A percentile compares a stretch with the other conserved stretches of the same genome.
These are phyloP conservation scores for Tricladium varicosporioides DNA, from an alignment of 2,329 filamentous ascomycete genomes.

Conservation along the genomic window DNA sequence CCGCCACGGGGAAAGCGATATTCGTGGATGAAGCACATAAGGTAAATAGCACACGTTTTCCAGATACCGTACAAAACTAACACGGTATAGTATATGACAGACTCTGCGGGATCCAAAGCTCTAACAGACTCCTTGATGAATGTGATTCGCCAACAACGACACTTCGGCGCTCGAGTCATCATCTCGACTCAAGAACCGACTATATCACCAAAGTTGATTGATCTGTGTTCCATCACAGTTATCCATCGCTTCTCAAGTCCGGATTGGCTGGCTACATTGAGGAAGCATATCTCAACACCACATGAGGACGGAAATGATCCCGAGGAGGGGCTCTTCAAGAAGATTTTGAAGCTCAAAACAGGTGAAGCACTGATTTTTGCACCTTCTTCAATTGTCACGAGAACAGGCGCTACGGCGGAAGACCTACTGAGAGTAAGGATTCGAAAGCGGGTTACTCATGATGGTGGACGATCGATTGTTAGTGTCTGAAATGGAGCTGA, in stretches of 20 bases:
- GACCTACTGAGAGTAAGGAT: constrained; percentile 15
- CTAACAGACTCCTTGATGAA: constrained; percentile 62
- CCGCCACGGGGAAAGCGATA: constrained; percentile 54
- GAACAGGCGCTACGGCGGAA: neutral
- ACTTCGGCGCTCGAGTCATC: constrained; percentile 62
- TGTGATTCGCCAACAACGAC: constrained; percentile 68
- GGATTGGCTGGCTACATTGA: constrained; percentile 48
- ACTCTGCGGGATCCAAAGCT: constrained; percentile 48
- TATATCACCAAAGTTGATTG: constrained; percentile 65
- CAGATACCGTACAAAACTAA: neutral
- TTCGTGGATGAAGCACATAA: constrained; percentile 80
- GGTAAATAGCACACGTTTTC: constrained; percentile 33
- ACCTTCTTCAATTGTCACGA: neutral
- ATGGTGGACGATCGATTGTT: constrained; percentile 15
- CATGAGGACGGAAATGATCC: constrained; percentile 15
- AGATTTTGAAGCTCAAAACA: constrained; percentile 5
- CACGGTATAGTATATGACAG: constrained; percentile 52
- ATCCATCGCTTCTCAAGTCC: constrained; percentile 71
- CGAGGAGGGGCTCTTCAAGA: neutral
- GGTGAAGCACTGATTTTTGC: constrained; percentile 7
- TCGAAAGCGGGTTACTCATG: constrained; percentile 17
- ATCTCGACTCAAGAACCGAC: constrained; percentile 79
- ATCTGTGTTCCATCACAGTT: constrained; percentile 67
- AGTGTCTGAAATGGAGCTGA: constrained; percentile 7
- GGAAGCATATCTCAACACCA: constrained; percentile 46